phyloP scores from a whole-genome alignment of 176 grass and related monocot species.

The Oryza glumipatula region DNA sequence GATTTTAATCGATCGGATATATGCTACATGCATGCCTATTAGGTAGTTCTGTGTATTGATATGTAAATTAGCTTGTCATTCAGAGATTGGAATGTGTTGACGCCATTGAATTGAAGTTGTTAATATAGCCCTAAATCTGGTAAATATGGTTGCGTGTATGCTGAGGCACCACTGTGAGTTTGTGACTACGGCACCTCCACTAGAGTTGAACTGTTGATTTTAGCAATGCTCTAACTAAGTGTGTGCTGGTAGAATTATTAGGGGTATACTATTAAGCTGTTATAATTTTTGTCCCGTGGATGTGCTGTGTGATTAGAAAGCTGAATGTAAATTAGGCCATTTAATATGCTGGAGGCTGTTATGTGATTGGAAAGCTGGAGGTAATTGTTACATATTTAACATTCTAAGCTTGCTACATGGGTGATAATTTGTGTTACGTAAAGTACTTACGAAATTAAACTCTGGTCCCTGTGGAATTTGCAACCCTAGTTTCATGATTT shows the following conservation, averaged over 20 bases:
- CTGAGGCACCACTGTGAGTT: neutral
- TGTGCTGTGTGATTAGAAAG: neutral
- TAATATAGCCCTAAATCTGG: neutral
- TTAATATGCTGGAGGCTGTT: neutral
- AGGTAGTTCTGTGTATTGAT: neutral
- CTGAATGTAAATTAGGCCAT: neutral
- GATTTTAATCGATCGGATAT: neutral
- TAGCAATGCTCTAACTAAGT: neutral
- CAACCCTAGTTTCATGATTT: conserved; percentile 5
- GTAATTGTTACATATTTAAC: neutral
- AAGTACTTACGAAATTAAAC: neutral
- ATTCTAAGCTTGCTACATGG: neutral
- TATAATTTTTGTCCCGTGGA: neutral
- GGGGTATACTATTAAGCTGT: neutral
- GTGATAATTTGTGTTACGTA: neutral
- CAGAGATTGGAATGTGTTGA: neutral
- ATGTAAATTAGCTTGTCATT: neutral
- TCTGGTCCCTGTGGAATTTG: neutral
- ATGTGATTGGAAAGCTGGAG: neutral
- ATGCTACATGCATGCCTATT: neutral
- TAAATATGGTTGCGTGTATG: conserved; percentile 9
- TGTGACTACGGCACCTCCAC: neutral
- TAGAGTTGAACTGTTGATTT: neutral
- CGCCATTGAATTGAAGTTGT: neutral
- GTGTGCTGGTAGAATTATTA: neutral